phyloP scores from a whole-genome alignment of 2,329 filamentous ascomycete genomes.

The Paraphoma chrysanthemicola region DNA sequence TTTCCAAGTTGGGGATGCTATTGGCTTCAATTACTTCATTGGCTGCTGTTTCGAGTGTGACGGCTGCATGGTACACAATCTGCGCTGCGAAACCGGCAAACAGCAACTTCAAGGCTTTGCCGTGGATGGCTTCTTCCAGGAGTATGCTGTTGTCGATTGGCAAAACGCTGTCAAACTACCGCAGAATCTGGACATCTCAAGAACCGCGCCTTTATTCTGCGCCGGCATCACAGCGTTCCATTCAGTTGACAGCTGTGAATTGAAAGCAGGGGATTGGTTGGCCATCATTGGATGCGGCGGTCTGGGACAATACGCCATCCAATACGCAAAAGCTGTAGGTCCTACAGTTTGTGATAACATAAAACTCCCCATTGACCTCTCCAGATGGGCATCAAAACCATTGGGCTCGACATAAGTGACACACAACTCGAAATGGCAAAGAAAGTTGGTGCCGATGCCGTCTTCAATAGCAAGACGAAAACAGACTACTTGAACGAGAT shows the following conservation, averaged over 20 bases:
- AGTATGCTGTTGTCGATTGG: constrained; percentile 57
- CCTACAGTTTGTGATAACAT: neutral
- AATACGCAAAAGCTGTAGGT: constrained; percentile 54
- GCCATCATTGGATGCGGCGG: constrained; percentile 56
- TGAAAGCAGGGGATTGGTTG: constrained; percentile 47
- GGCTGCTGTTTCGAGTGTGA: constrained; percentile 57
- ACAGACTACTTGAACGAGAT: constrained; percentile 48
- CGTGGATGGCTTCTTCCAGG: constrained; percentile 55
- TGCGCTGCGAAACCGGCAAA: constrained; percentile 48
- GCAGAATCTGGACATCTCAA: constrained; percentile 42
- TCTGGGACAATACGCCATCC: constrained; percentile 55
- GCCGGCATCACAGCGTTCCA: constrained; percentile 56
- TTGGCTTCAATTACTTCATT: constrained; percentile 57
- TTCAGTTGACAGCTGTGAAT: constrained; percentile 40
- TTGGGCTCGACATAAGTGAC: constrained; percentile 56
- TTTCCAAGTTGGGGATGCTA: constrained; percentile 52
- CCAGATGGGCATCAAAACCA: constrained; percentile 51
- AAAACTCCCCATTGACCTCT: neutral
- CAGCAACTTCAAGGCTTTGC: constrained; percentile 54
- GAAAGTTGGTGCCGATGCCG: constrained; percentile 50
- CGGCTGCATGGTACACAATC: constrained; percentile 55
- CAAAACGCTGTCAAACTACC: constrained; percentile 54
- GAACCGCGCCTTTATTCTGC: constrained; percentile 56
- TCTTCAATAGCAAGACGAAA: constrained; percentile 54
- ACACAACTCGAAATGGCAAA: constrained; percentile 50